Conservation (phyloP, 129 eudicot species). For the Chrysanthemum makinoi region DNA sequence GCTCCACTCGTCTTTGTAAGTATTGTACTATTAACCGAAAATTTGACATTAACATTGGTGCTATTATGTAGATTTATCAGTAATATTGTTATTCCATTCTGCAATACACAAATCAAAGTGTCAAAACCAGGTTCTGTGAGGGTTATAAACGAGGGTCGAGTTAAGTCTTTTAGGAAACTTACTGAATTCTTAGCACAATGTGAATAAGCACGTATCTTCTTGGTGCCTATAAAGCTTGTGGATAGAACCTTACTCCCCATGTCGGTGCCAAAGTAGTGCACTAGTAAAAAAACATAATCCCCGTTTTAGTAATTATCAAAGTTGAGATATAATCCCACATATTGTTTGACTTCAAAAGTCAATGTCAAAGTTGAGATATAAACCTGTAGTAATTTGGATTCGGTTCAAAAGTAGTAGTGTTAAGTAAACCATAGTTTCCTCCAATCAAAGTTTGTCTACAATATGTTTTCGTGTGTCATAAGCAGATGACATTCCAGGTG, state of each 20-base stretch:
- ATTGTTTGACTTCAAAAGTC: slow-evolving; percentile 8
- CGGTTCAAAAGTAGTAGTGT: too few relatives aligned
- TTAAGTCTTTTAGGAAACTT: slow-evolving; percentile 31
- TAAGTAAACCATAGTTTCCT: slow-evolving; percentile 84
- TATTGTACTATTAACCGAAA: not conserved
- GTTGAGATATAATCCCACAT: too few relatives aligned
- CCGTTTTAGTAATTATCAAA: not conserved
- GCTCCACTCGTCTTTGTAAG: not conserved
- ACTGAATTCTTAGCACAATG: slow-evolving; percentile 84
- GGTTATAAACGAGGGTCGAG: not conserved
- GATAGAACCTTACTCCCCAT: slow-evolving; percentile 77
- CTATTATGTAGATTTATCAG: slow-evolving; percentile 61
- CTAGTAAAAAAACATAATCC: not conserved
- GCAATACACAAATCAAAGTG: slow-evolving; percentile 26
- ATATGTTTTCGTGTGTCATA: too few relatives aligned
- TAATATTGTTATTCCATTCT: slow-evolving; percentile 58
- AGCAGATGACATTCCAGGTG: too few relatives aligned
- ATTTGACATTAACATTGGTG: not conserved
- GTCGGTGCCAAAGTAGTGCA: slow-evolving; percentile 90
- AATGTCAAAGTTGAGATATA: not conserved
- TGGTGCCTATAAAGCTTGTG: slow-evolving; percentile 52
- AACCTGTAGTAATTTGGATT: too few relatives aligned
- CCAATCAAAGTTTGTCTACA: slow-evolving; percentile 84
- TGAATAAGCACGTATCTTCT: slow-evolving; percentile 64
- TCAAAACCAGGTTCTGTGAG: not conserved